Evolutionary conservation across 2,329 filamentous ascomycete species (phyloP).

Genomic region (Diaporthe destruens): DNA sequence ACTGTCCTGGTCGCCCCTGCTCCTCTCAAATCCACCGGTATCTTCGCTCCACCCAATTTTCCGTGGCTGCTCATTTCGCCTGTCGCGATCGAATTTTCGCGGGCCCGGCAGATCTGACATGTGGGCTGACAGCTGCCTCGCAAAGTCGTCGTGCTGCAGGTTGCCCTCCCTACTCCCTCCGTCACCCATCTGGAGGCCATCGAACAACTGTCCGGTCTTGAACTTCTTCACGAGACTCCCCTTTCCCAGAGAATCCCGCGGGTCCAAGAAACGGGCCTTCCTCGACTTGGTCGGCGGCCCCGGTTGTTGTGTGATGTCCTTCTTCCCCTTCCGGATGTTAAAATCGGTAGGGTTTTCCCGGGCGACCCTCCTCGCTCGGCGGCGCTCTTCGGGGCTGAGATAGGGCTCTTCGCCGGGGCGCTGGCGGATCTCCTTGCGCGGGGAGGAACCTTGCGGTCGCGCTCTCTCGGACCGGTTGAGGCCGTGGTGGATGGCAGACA

Average conservation of each 20-base stretch:
- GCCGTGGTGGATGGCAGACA: conserved; percentile 78
- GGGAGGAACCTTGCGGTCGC: conserved; percentile 49
- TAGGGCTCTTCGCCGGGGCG: conserved; percentile 34
- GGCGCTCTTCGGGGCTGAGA: conserved; percentile 45
- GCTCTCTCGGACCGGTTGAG: conserved; percentile 61
- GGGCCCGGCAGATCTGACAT: conserved; percentile 4
- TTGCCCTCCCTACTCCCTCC: conserved; percentile 28
- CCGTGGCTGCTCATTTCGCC: not conserved
- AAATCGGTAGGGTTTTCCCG: conserved; percentile 44
- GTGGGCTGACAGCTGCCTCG: conserved; percentile 34
- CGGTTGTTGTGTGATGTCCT: conserved; percentile 61
- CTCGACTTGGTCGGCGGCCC: conserved; percentile 41
- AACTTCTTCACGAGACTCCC: conserved; percentile 67
- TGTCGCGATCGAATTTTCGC: not conserved
- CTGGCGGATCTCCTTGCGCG: conserved; percentile 37
- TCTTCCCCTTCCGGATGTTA: conserved; percentile 61
- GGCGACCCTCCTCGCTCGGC: conserved; percentile 44
- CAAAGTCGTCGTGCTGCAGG: conserved; percentile 39
- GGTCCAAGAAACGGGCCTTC: conserved; percentile 61
- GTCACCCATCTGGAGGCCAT: conserved; percentile 45
- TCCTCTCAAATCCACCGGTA: not conserved
- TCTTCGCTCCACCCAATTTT: not conserved
- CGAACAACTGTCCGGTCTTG: conserved; percentile 59
- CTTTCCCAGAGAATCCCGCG: conserved; percentile 63
- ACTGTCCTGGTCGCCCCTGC: no score